phyloP scores from a whole-genome alignment of 805 yeast genomes.

The Saccharomycopsis capsularis region DNA sequence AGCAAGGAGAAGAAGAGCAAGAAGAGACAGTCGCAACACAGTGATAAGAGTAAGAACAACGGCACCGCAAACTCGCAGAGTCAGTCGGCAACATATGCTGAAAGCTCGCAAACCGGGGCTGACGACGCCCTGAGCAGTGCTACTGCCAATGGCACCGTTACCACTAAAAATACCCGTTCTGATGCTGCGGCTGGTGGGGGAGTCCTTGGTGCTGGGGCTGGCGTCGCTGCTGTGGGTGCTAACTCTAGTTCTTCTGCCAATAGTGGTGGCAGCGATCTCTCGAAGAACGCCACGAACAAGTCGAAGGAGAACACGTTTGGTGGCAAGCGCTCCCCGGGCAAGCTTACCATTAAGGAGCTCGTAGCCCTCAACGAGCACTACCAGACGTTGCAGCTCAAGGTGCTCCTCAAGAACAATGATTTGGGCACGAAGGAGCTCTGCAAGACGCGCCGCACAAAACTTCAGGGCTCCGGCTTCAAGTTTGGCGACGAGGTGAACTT shows the following conservation, averaged over 20 bases:
- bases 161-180: neutral
- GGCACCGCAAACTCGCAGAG: neutral
- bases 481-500: slow-evolving; percentile 66
- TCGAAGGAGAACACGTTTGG: slow-evolving; percentile 5
- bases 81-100: slow-evolving; percentile 4
- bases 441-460: slow-evolving; percentile 56
- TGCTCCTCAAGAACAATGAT: slow-evolving; percentile 37
- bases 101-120: slow-evolving; percentile 10
- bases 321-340: slow-evolving; percentile 19
- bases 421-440: slow-evolving; percentile 46
- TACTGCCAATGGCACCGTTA: slow-evolving; percentile 1
- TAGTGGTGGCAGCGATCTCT: neutral
- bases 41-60: neutral
- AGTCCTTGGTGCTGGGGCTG: neutral
- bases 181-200: slow-evolving; percentile 1
- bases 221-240: neutral
- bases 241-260: neutral
- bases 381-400: slow-evolving; percentile 44
- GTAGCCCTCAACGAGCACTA: slow-evolving; percentile 23
- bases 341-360: slow-evolving; percentile 20
- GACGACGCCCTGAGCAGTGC: slow-evolving; percentile 7
- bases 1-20: slow-evolving; percentile 24
- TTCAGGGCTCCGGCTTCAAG: slow-evolving; percentile 38
- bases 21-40: slow-evolving; percentile 11
- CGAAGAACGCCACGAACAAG: neutral